Evolutionary conservation across 2,329 filamentous ascomycete genomes (phyloP).

Genomic region (Triangularia setosa): DNA sequence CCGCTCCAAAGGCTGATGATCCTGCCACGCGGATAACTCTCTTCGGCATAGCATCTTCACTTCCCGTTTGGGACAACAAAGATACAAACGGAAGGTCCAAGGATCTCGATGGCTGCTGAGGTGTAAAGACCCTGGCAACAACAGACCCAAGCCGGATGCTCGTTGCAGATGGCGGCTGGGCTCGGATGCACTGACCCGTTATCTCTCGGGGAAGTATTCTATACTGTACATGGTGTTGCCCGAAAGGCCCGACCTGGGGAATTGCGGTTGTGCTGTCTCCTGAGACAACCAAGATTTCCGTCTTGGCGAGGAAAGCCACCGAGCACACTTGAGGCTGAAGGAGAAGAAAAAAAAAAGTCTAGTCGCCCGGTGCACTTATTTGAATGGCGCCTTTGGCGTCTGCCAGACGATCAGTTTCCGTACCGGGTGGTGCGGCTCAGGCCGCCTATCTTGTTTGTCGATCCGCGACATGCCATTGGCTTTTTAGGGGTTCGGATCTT

Average conservation of each 20-base stretch:
- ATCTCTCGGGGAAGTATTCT: neutral
- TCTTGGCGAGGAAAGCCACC: neutral
- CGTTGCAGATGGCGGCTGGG: neutral
- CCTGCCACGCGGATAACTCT: neutral
- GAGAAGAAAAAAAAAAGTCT: neutral
- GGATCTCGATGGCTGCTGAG: neutral
- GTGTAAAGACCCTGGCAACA: neutral
- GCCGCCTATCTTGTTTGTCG: constrained; percentile 3
- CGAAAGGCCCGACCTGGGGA: constrained; percentile 9
- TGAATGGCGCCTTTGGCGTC: neutral
- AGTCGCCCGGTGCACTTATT: neutral
- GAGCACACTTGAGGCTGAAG: neutral
- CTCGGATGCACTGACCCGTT: constrained; percentile 2
- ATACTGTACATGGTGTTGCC: constrained; percentile 4
- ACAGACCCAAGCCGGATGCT: neutral
- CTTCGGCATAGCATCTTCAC: neutral
- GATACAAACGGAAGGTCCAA: neutral
- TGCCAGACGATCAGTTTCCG: neutral
- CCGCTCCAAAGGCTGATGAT: neutral
- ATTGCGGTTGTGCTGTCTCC: neutral
- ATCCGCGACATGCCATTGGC: constrained; percentile 3
- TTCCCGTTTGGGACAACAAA: neutral
- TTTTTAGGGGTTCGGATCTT: neutral
- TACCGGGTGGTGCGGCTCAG: neutral
- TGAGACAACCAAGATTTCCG: neutral